Base-by-base conservation (phyloP, 1,139 yeast species). In the Suhomyces guaymorum region DNA sequence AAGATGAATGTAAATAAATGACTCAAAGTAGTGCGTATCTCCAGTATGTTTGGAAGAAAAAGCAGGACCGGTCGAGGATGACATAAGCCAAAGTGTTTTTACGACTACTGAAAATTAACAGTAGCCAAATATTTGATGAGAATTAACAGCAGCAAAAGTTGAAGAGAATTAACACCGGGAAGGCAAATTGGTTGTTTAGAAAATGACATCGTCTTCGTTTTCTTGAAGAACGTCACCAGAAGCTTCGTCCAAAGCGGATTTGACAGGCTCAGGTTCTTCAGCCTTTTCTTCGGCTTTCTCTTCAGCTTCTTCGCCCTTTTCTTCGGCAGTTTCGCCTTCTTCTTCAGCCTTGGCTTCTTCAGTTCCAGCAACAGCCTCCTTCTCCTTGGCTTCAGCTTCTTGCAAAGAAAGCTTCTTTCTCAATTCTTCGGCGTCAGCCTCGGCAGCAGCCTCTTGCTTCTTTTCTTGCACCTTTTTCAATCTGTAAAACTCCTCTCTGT, bases 401-500 rank as follows among this genome's bases (percentile, higher is more conserved):
- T 5, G 7, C 38, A 13, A 20, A 37, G 4, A 24, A 38, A n/a
- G 33, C 37, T 20, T 31, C 3, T 36, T 44, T 4, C 26, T 43
- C 37, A 51, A 51, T 30, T 65, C 73, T 48, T 75, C 83, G 11
- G 70, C 69, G 42, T 82, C 90, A n/a, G 72, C 74, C 4, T 70
- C 74, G 3, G 84, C 90, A 17, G 73, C 73, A 26, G 83, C 88
- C 42, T 79, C 75, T 63, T 89, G 96, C 63, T 92, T 92, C 82
- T 89, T 90, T 58, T 89, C 94, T 65, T 92, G 97, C 36, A 92
- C 97, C 64, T 92, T 92, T 70, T 92, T 92, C 70, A 92, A 78
- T 54, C 98, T 74, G 66, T 89, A 92, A 58, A 92, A 92, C 66
- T 92, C 98, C 65, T 92, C 98, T 75, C 98, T 84, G 61, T 92